Evolutionary conservation across 441 rosid genomes (phyloP).

Genomic region (Corymbia citriodora): DNA sequence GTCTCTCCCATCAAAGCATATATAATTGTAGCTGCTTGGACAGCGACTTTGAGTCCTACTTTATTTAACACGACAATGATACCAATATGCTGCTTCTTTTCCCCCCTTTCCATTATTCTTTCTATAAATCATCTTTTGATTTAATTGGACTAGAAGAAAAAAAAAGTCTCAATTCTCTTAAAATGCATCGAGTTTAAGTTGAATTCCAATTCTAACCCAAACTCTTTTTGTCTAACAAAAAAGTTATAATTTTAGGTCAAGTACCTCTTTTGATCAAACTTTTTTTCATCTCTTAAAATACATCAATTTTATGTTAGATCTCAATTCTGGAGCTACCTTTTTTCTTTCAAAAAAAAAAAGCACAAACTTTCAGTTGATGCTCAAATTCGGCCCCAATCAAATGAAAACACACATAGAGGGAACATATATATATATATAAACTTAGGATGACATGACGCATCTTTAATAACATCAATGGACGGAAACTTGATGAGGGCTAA

Average conservation of each 20-base stretch:
- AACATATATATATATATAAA: neutral
- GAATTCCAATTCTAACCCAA: neutral
- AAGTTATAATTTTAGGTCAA: neutral
- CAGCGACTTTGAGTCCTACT: constrained; percentile 2
- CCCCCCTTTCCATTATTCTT: constrained; percentile 15
- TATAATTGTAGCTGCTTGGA: constrained; percentile 8
- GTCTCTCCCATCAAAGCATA: constrained; percentile 4
- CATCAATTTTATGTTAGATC: neutral
- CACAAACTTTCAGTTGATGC: neutral
- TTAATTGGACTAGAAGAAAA: neutral
- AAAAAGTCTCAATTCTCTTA: neutral
- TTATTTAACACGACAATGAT: constrained; percentile 13
- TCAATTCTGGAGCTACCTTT: neutral
- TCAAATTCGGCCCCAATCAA: neutral
- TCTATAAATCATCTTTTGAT: neutral
- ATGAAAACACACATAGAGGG: neutral
- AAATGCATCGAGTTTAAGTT: neutral
- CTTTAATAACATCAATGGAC: neutral
- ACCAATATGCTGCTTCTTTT: constrained; percentile 31
- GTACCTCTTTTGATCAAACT: fast-evolving
- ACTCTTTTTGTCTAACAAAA: neutral
- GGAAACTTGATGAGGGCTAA: neutral
- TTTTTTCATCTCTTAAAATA: neutral
- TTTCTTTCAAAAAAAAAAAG: neutral
- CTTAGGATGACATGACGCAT: neutral